Conservation (phyloP, 306 rosid genomes). For the Quercus bicolor region DNA sequence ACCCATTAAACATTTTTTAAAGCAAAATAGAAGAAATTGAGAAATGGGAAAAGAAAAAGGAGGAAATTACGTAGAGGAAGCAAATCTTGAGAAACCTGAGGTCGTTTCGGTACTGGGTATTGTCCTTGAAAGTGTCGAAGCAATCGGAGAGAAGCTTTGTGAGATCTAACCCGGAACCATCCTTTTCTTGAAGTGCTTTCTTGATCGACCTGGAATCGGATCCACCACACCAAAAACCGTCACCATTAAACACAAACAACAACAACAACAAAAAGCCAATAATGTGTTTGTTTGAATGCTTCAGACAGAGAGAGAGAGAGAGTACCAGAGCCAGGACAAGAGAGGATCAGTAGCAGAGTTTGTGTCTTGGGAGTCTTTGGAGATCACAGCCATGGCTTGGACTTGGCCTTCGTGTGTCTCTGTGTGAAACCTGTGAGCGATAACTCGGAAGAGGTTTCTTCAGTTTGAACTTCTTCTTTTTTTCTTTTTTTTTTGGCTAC, state of each 20-base stretch:
- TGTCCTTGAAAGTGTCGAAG: constrained; percentile 44
- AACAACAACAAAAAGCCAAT: background rate
- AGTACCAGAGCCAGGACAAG: constrained; percentile 57
- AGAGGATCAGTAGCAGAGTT: constrained; percentile 45
- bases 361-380: constrained; percentile 11
- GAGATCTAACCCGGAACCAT: constrained; percentile 26
- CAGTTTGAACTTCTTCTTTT: background rate
- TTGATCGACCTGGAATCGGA: constrained; percentile 45
- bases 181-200: constrained; percentile 42
- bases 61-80: constrained; percentile 57
- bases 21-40: too few relatives aligned
- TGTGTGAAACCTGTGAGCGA: background rate
- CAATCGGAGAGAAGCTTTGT: constrained; percentile 49
- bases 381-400: constrained; percentile 39
- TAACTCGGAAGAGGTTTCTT: background rate
- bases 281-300: background rate
- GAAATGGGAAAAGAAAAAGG: background rate
- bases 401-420: background rate
- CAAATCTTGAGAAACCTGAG: constrained; percentile 79
- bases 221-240: too few relatives aligned
- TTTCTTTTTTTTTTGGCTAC: too few relatives aligned
- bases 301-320: background rate
- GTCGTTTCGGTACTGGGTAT: constrained; percentile 54
- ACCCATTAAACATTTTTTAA: background rate
- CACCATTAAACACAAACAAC: background rate